phyloP scores from a whole-genome alignment of 805 yeast species.

The Lipomyces japonicus region DNA sequence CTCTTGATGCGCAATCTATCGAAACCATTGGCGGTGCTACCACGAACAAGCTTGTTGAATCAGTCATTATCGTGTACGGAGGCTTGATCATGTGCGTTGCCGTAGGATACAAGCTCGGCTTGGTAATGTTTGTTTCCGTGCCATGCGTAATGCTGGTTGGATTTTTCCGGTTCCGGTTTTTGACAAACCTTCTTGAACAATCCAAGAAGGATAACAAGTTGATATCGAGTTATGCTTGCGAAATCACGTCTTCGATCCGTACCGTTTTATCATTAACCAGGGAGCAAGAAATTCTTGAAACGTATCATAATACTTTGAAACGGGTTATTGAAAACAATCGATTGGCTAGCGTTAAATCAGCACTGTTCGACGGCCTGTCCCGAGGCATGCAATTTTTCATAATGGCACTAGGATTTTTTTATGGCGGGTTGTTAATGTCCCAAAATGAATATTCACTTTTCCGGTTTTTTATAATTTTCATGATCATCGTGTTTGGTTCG shows the following conservation, averaged over 20 bases:
- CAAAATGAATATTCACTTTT: slow-evolving; percentile 34
- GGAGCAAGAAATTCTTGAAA: slow-evolving; percentile 40
- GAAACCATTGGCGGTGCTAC: slow-evolving; percentile 35
- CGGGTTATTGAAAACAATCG: slow-evolving; percentile 37
- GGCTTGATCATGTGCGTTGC: slow-evolving; percentile 41
- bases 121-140: slow-evolving; percentile 41
- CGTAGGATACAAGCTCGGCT: slow-evolving; percentile 43
- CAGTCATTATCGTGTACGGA: slow-evolving; percentile 40
- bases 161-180: slow-evolving; percentile 38
- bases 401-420: slow-evolving; percentile 45
- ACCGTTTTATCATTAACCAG: slow-evolving; percentile 44
- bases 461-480: slow-evolving; percentile 42
- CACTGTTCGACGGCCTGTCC: slow-evolving; percentile 38
- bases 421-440: slow-evolving; percentile 40
- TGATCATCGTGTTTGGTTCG: slow-evolving; percentile 42
- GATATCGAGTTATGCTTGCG: slow-evolving; percentile 42
- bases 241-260: slow-evolving; percentile 41
- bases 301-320: slow-evolving; percentile 31
- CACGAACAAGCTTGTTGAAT: slow-evolving; percentile 34
- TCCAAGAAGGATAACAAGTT: slow-evolving; percentile 39
- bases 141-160: slow-evolving; percentile 42
- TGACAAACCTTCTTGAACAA: slow-evolving; percentile 37
- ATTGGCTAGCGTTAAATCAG: slow-evolving; percentile 29
- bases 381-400: slow-evolving; percentile 44
- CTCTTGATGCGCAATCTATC: slow-evolving; percentile 33